Conservation (phyloP, 106 monocot species). For the Allium sativum region DNA sequence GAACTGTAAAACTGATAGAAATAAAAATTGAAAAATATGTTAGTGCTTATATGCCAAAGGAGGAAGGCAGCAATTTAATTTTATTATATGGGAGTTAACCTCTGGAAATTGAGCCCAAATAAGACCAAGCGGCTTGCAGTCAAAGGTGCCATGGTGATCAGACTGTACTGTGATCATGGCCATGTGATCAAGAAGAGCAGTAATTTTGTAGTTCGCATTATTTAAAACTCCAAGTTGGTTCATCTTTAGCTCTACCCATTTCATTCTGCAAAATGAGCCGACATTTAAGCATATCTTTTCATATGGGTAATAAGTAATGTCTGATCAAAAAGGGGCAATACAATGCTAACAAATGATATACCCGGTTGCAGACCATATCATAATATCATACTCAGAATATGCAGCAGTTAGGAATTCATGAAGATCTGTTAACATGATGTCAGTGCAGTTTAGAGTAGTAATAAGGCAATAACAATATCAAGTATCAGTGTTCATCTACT, state of each 20-base stretch:
- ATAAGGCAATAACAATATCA: not conserved
- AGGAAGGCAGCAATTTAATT: not conserved
- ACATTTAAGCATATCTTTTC: not conserved
- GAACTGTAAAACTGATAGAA: conserved; percentile 64
- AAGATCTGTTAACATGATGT: conserved; percentile 55
- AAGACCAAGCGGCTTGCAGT: conserved; percentile 94
- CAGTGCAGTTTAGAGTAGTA: not conserved
- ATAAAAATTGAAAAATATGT: too few species aligned
- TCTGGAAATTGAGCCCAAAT: conserved; percentile 90
- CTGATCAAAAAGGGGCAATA: too few species aligned
- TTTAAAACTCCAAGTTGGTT: conserved; percentile 81
- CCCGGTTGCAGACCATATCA: conserved; percentile 99
- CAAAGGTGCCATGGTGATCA: conserved; percentile 66
- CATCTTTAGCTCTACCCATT: conserved; percentile 97
- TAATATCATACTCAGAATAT: conserved; percentile 86
- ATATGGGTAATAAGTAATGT: too few species aligned
- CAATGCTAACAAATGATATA: conserved; percentile 2
- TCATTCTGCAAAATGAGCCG: conserved; percentile 55
- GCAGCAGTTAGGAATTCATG: conserved; percentile 92
- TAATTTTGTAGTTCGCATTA: conserved; percentile 88
- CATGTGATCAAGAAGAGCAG: conserved; percentile 84
- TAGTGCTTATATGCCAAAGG: not conserved
- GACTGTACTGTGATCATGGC: conserved; percentile 97
- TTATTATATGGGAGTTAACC: conserved; percentile 23
- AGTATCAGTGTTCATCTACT: conserved; percentile 7